Base-by-base conservation (phyloP, 768 basidiomycete species). In the Phaeolepiota aurea region DNA sequence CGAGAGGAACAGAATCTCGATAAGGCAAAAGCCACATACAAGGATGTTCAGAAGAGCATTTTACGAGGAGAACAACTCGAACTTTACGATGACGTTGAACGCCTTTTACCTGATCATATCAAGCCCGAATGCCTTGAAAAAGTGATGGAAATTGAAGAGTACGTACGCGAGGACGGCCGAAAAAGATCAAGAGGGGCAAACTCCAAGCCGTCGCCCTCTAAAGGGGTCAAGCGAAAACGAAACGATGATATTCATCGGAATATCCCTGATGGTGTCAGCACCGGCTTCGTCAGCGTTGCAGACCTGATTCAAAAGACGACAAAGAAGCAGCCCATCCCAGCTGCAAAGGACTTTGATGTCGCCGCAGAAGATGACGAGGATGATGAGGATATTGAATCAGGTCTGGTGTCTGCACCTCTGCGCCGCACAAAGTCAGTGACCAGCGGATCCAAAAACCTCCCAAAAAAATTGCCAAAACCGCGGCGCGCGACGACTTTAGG, bases 1-100 rank as follows among this genome's bases (percentile, higher is more conserved):
- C 82, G 93, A 16, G 96, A 99, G 62, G 92, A 98, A 51, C 54
- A 68, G 36, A 94, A 96, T 52, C 87, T 92, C 69, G 82, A 87
- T 39, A 86, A 82, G 48, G 92, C 96, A 0, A 80, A 89, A 51
- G 78, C 74, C 31, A 79, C 77, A 2, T 94, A 99, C 62, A 76
- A 80, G 46, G 81, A 88, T 50, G 87, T 98, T 2, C 94, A 98
- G 56, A 81, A 77, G 50, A 74, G 82, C 31, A 96, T 99, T 55
- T 73, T 82, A 37, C 79, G 81, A 41, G 91, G 91, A 18, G 82
- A 87, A 40, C 73, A 84, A 46, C 77, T 96, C 21, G 92, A 98
- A 57, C 72, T 98, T 7, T 99, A 91, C 52, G 80, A 72, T n/a
- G 96, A 99, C 56, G 87, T 94, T 38, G 77, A 81, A 43, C 84